Percentiles rank a stretch among this genome's conserved stretches.
Conservation (phyloP, 345 rosid species). For the Kandelia obovata region DNA sequence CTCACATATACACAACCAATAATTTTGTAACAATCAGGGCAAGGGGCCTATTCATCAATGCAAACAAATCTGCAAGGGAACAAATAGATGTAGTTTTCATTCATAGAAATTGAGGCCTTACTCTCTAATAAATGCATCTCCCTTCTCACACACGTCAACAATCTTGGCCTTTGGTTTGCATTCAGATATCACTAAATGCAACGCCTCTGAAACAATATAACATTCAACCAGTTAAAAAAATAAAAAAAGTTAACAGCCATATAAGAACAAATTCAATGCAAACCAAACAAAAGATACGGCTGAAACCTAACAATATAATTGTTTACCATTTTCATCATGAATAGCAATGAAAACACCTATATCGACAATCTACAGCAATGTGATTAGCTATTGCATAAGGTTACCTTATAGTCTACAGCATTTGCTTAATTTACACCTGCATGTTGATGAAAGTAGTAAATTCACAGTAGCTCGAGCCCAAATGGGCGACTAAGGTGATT, state of each 20-base stretch:
- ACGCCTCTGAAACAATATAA: conserved; percentile 51
- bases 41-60: not conserved
- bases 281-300: not conserved
- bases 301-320: not conserved
- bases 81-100: not conserved
- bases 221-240: not conserved
- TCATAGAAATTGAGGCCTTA: conserved; percentile 26
- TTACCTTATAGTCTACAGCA: too few relatives aligned
- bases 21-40: conserved; percentile 1
- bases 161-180: conserved; percentile 84
- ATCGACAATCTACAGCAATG: too few relatives aligned
- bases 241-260: not conserved
- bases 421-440: too few relatives aligned
- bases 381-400: too few relatives aligned
- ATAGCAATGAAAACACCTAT: too few relatives aligned
- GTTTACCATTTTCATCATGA: too few relatives aligned
- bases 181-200: conserved; percentile 67
- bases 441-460: too few relatives aligned
- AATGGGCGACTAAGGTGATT: too few relatives aligned
- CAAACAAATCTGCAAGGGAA: not conserved
- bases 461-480: too few relatives aligned
- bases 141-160: conserved; percentile 87
- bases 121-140: conserved; percentile 85
- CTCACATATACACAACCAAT: not conserved
- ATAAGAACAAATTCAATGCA: not conserved